phyloP scores from a whole-genome alignment of 495 filamentous ascomycete genomes.

The Penicillium samsonianum region DNA sequence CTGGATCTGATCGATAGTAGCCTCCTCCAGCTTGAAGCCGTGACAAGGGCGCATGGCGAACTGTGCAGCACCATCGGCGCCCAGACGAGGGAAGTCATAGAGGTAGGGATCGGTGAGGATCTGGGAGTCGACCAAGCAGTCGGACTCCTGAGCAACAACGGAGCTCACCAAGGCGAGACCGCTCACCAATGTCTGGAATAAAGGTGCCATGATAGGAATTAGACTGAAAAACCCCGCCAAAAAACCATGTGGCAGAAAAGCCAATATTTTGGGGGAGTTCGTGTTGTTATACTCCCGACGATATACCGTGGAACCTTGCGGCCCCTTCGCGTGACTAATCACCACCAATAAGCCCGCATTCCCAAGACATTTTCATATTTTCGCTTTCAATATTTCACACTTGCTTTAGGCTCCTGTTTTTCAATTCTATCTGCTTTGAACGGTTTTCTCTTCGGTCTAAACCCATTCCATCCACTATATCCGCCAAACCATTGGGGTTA shows the following conservation, averaged over 20 bases:
- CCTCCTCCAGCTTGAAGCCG: conserved; percentile 63
- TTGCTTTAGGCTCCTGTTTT: neutral
- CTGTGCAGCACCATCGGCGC: conserved; percentile 32
- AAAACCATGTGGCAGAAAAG: conserved; percentile 25
- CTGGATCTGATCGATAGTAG: conserved; percentile 59
- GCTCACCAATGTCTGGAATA: conserved; percentile 23
- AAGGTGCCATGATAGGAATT: conserved; percentile 22
- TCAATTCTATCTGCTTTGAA: neutral
- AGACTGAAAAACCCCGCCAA: conserved; percentile 18
- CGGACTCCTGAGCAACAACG: conserved; percentile 23
- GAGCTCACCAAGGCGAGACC: conserved; percentile 27
- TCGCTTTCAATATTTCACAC: no score
- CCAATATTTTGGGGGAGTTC: conserved; percentile 6
- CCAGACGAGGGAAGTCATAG: conserved; percentile 46
- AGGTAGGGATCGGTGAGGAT: conserved; percentile 36
- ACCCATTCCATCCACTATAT: no score
- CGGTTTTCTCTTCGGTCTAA: neutral
- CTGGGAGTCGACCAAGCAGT: conserved; percentile 35
- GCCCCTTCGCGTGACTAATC: conserved; percentile 1
- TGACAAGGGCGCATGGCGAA: conserved; percentile 65
- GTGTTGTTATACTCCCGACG: conserved; percentile 5
- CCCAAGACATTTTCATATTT: neutral
- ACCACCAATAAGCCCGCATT: neutral
- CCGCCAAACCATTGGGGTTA: neutral
- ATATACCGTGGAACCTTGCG: neutral